These are phyloP conservation scores for Fraxinus greggii DNA, from an alignment of 305 asterid species.

Conservation along the genomic window DNA sequence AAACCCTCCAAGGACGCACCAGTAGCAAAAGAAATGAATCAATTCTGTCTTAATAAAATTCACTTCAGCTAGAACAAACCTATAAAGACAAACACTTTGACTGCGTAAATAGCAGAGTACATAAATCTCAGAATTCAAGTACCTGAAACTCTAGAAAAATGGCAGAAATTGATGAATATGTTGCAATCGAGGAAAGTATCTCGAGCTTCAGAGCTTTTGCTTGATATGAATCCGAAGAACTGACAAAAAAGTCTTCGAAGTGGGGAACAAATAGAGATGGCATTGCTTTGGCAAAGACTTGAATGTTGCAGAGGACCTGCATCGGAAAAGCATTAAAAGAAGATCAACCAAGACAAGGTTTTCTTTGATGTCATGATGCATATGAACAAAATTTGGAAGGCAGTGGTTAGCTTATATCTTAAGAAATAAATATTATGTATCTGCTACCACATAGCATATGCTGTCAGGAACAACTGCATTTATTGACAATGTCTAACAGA, in stretches of 20 bases:
- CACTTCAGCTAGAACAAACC: not conserved
- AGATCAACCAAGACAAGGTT: conserved; percentile 18
- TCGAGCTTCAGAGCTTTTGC: conserved; percentile 86
- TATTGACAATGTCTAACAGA: not conserved
- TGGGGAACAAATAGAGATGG: conserved; percentile 73
- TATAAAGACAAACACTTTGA: conserved; percentile 11
- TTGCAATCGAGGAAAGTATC: conserved; percentile 78
- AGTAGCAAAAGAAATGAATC: not conserved
- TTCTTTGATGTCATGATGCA: conserved; percentile 20
- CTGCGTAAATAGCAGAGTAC: not conserved
- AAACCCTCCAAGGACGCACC: conserved; percentile 8
- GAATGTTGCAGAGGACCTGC: conserved; percentile 94
- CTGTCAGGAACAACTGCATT: conserved; percentile 4
- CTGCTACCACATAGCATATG: conserved; percentile 7
- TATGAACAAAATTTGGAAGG: conserved; percentile 7
- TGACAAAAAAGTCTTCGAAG: conserved; percentile 87
- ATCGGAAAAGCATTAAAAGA: conserved; percentile 24
- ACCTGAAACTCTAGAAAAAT: conserved; percentile 96
- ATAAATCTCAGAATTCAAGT: conserved; percentile 19
- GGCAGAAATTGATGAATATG: conserved; percentile 65
- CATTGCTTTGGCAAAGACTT: conserved; percentile 86
- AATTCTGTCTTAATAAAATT: conserved; percentile 7
- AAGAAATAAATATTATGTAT: conserved; percentile 13
- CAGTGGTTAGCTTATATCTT: conserved; percentile 12
- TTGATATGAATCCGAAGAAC: conserved; percentile 72